phyloP scores from a whole-genome alignment of 352 stramenopile species.

The Phytopythium kandeliae region DNA sequence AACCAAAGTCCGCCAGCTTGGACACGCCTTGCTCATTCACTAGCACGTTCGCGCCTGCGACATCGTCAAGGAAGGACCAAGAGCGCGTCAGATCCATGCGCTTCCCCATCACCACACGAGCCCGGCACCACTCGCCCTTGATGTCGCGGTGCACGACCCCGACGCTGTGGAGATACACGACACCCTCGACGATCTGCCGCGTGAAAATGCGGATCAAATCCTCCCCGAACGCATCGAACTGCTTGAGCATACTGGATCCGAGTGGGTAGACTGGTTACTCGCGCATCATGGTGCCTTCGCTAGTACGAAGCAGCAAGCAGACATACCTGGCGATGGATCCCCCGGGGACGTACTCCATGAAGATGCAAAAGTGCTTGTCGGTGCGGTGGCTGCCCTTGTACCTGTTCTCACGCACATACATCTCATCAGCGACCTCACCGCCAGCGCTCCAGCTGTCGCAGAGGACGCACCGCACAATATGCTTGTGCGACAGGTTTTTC shows the following conservation, averaged over 20 bases:
- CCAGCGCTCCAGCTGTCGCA: no score
- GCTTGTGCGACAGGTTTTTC: conserved; percentile 91
- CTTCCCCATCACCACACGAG: no score
- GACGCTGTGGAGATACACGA: conserved; percentile 91
- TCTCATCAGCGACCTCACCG: neutral
- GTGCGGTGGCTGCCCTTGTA: conserved; percentile 82
- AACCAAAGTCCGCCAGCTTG: conserved; percentile 90
- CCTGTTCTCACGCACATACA: conserved; percentile 8
- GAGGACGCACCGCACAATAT: conserved; percentile 91
- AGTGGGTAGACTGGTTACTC: no score
- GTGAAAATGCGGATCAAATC: conserved; percentile 89
- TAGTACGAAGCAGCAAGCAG: no score
- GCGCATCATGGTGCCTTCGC: no score
- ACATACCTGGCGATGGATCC: conserved; percentile 83
- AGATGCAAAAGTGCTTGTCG: conserved; percentile 89
- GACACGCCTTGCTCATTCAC: conserved; percentile 84
- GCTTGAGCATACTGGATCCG: conserved; percentile 72
- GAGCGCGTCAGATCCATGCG: neutral
- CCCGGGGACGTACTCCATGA: conserved; percentile 95
- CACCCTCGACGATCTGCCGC: conserved; percentile 85
- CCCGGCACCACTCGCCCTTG: conserved; percentile 46
- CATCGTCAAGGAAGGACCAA: no score
- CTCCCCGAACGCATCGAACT: conserved; percentile 92
- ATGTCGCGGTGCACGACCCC: conserved; percentile 93
- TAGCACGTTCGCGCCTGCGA: conserved; percentile 84